phyloP scores from a whole-genome alignment of 495 filamentous ascomycete genomes.

The Annulohypoxylon nitens region DNA sequence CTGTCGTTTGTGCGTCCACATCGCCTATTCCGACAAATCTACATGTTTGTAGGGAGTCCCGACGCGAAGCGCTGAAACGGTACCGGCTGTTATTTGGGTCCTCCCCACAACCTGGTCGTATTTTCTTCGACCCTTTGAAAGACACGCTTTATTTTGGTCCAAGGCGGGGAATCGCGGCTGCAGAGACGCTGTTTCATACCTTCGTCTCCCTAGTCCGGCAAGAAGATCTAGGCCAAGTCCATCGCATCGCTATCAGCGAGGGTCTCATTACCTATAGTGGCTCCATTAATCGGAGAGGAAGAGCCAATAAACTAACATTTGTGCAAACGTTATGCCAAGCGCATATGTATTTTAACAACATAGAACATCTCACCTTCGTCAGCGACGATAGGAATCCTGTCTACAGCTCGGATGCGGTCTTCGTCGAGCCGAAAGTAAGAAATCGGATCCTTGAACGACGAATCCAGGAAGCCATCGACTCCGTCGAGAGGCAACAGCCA shows the following conservation, averaged over 20 bases:
- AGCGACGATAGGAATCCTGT: constrained; percentile 41
- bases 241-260: constrained; percentile 47
- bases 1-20: constrained; percentile 28
- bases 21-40: constrained; percentile 43
- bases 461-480: constrained; percentile 30
- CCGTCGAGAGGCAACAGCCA: constrained; percentile 4
- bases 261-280: constrained; percentile 26
- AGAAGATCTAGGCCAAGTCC: constrained; percentile 45
- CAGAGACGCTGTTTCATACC: constrained; percentile 37
- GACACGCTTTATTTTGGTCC: constrained; percentile 51
- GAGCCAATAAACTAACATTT: constrained; percentile 19
- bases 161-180: constrained; percentile 22
- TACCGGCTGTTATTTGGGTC: constrained; percentile 42
- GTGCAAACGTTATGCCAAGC: constrained; percentile 29
- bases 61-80: constrained; percentile 39
- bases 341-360: constrained; percentile 26
- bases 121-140: constrained; percentile 40
- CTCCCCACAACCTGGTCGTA: constrained; percentile 23
- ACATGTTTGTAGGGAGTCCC: constrained; percentile 49
- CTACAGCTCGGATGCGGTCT: constrained; percentile 38
- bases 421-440: constrained; percentile 35
- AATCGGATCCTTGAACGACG: constrained; percentile 37
- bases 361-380: constrained; percentile 46
- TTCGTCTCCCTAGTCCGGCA: constrained; percentile 33
- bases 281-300: constrained; percentile 8